Base-by-base conservation (phyloP, 768 basidiomycete species). In the Dioszegia aurantiaca region DNA sequence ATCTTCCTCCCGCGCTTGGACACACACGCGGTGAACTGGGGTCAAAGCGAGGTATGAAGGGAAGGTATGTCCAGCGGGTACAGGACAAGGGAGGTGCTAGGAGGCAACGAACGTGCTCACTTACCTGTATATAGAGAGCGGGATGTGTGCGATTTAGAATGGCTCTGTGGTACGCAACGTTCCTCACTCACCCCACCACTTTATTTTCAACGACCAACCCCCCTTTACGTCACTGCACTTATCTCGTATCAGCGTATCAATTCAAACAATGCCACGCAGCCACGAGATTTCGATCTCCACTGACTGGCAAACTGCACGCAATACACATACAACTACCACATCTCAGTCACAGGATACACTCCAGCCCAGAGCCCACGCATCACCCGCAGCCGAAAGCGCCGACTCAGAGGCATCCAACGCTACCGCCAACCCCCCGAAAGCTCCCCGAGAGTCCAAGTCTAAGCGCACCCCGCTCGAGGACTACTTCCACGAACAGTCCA, bases 401-500 rank as follows among this genome's bases (percentile, higher is more conserved):
- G 31, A 27, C n/a, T 14, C n/a, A 6, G 19, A 5, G 3, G 4
- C 31, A 33, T 51, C 48, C 19, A 37, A 11, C 3, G n/a, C 48
- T 23, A 19, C 48, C 2, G 4, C 3, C 9, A 51, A 23, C 6
- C 37, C 19, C 16, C 37, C 37, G 4, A 40, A 39, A 26, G 30
- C 21, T 8, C 8, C 51, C 24, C 51, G 31, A 16, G 6, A 28
- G 30, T 14, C 33, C 14, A 24, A 53, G 16, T 16, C 51, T 5
- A 53, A 53, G 19, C 40, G 47, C 10, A 44, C 45, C 28, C 59
- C 57, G 8, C 53, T 61, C 28, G 59, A 67, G 41, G 65, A 64
- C 41, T 70, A 68, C 39, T 68, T 70, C 41, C 33, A 54, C 53
- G 59, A 70, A 43, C 69, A 67, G 39, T 46, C 61, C 28, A 70